phyloP scores from a whole-genome alignment of 2,329 filamentous ascomycete genomes.

The Ophiostoma novo-ulmi region DNA sequence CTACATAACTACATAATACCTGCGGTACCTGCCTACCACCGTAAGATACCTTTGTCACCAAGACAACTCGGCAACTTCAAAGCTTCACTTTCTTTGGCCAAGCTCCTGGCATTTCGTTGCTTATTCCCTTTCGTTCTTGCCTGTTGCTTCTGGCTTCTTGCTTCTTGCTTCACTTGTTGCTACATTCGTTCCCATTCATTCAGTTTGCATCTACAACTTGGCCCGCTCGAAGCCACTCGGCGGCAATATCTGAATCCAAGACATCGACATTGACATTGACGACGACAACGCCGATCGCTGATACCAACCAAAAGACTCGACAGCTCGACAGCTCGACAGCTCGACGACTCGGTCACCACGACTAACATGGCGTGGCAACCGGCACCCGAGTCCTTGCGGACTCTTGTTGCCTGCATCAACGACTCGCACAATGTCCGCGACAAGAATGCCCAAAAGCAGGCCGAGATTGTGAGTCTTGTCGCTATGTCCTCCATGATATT shows the following conservation, averaged over 20 bases:
- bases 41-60: slow-evolving; percentile 4
- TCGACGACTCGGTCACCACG: neutral
- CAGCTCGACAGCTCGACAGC: neutral
- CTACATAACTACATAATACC: neutral
- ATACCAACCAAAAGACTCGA: neutral
- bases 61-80: neutral
- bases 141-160: neutral
- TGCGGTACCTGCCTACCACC: neutral
- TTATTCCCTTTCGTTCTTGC: neutral
- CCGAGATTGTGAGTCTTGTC: slow-evolving; percentile 66
- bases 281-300: neutral
- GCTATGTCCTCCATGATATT: neutral
- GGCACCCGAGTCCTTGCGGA: slow-evolving; percentile 75
- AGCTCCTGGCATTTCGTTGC: neutral
- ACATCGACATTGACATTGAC: neutral
- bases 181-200: neutral
- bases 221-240: neutral
- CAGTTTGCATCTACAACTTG: neutral
- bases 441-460: slow-evolving; percentile 76
- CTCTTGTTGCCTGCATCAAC: slow-evolving; percentile 82
- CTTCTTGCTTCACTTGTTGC: neutral
- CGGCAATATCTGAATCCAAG: neutral
- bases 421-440: slow-evolving; percentile 87
- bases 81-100: slow-evolving; percentile 6
- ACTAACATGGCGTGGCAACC: slow-evolving; percentile 84